Base-by-base conservation (phyloP, 2,329 filamentous ascomycete species). In the Penicillium sclerotiorum region DNA sequence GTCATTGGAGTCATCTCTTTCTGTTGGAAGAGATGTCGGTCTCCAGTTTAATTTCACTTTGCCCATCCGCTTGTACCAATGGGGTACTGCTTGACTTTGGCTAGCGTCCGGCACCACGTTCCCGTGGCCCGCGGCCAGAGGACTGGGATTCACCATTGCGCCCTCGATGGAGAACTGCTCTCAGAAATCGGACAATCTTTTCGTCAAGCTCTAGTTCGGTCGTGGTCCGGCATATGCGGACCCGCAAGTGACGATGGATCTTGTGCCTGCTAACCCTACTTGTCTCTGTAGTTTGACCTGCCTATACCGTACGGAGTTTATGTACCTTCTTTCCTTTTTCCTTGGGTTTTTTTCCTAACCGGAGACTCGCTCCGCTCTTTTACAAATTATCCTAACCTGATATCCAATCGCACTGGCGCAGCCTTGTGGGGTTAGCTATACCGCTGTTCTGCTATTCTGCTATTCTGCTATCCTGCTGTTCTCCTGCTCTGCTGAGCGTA, bases 61-160 rank as follows among this genome's bases (percentile, higher is more conserved):
- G n/a, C 15, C 22, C 8, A 23, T 15, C 23, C 38, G 21, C 38
- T 41, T 40, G 37, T 41, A 13, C 38, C 38, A 41, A 41, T 41
- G 23, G 38, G 38, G 38, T 17, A 27, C 25, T 40, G 9, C 18
- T 7, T 40, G 28, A 30, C 27, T 25, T 35, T 35, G 18, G 9
- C 22, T 33, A 45, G 43, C 27, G 22, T 38, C 36, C 45, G 45
- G 45, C 23, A 47, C 15, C 20, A 23, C 35, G 21, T 22, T 47
- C 18, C 45, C 45, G 45, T 40, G 28, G 37, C 36, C 45, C 45
- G 37, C 36, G 36, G 22, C 45, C 37, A 35, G 18, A 47, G 45
- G 28, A 25, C 35, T 47, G 45, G 45, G 45, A 46, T 46, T 12
- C 43, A 18, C 43, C 35, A 37, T 47, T 37, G 37, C 27, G 27